These are phyloP conservation scores for Cudoniella acicularis DNA, from an alignment of 495 filamentous ascomycete species.

Conservation along the genomic window DNA sequence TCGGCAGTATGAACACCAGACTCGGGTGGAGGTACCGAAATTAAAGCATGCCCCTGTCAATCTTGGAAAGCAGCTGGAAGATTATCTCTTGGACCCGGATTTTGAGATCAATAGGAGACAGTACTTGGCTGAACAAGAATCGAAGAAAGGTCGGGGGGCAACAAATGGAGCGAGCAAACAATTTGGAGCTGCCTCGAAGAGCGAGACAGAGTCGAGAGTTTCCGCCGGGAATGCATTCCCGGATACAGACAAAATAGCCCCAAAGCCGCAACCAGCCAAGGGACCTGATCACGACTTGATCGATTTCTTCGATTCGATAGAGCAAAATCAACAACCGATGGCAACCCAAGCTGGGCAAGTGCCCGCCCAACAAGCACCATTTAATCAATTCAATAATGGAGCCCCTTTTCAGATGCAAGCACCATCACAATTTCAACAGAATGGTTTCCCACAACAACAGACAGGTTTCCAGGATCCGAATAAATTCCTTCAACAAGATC, in stretches of 20 bases:
- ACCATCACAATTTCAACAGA: conserved; percentile 30
- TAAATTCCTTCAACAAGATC: conserved; percentile 43
- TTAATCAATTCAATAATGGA: conserved; percentile 43
- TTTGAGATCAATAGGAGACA: conserved; percentile 93
- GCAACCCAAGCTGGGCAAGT: conserved; percentile 31
- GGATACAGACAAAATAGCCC: conserved; percentile 30
- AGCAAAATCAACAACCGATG: conserved; percentile 67
- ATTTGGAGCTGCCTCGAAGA: conserved; percentile 11
- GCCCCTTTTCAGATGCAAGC: conserved; percentile 41
- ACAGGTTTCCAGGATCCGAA: conserved; percentile 46
- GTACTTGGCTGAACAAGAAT: conserved; percentile 81
- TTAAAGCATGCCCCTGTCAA: conserved; percentile 96
- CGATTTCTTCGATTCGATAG: conserved; percentile 97
- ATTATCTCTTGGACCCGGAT: conserved; percentile 92
- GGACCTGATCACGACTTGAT: conserved; percentile 81
- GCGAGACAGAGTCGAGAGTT: conserved; percentile 19
- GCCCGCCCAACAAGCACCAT: conserved; percentile 32
- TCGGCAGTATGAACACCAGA: conserved; percentile 84
- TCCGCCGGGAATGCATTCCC: conserved; percentile 21
- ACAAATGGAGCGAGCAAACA: conserved; percentile 27
- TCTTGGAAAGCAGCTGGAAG: conserved; percentile 82
- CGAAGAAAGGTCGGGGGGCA: conserved; percentile 62
- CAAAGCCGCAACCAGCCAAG: conserved; percentile 44
- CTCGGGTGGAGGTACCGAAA: conserved; percentile 90
- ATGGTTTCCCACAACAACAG: conserved; percentile 22